Conservation (phyloP, 2,329 filamentous ascomycete genomes). For the Sporothrix inflata region DNA sequence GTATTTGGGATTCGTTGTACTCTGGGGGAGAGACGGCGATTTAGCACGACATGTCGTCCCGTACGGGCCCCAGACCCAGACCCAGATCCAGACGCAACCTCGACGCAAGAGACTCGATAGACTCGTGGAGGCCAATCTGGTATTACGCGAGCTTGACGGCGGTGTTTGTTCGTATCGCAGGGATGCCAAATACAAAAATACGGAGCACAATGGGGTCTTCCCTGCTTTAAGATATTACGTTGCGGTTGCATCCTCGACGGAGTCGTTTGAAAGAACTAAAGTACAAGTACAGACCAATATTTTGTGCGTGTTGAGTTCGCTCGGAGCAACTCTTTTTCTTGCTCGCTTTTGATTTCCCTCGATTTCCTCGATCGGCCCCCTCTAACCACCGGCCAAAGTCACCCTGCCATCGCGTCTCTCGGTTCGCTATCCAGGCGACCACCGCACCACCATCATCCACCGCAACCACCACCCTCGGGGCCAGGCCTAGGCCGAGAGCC, state of each 20-base stretch:
- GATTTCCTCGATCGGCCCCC: neutral
- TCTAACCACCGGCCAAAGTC: neutral
- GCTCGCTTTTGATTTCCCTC: neutral
- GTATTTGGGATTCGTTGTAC: neutral
- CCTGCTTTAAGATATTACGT: neutral
- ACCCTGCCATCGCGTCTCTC: slow-evolving; percentile 8
- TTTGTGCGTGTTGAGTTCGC: neutral
- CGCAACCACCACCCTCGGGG: neutral
- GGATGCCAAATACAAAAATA: no score
- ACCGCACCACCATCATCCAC: neutral
- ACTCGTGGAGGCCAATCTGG: neutral
- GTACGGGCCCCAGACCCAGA: neutral
- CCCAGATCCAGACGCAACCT: no score
- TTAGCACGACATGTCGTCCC: neutral
- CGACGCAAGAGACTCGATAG: neutral
- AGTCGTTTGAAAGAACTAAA: neutral
- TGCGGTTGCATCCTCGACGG: neutral
- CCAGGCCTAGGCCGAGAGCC: neutral
- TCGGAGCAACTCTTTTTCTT: neutral
- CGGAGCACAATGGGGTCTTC: slow-evolving; percentile 5
- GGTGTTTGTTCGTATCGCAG: neutral
- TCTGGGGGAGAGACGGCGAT: neutral
- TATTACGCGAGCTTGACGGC: neutral
- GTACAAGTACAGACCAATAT: no score
- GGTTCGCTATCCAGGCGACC: slow-evolving; percentile 3